A percentile compares a stretch with the other conserved stretches of the same genome.
phyloP scores from a whole-genome alignment of 495 filamentous ascomycete genomes.

The Xylaria sp. region DNA sequence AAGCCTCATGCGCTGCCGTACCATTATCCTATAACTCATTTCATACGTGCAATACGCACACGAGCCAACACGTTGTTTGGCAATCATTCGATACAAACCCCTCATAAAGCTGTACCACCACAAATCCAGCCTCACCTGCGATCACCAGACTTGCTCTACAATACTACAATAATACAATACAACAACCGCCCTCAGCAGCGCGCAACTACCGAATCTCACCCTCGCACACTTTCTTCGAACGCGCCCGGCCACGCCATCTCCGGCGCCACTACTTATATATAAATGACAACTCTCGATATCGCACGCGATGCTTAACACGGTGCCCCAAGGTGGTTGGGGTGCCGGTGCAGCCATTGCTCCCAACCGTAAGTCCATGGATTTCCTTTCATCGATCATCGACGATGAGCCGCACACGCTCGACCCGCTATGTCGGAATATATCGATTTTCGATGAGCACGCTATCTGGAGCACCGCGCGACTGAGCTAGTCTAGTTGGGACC shows the following conservation, averaged over 20 bases:
- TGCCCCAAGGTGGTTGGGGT: constrained; percentile 41
- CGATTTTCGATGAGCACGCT: constrained; percentile 6
- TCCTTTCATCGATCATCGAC: constrained; percentile 31
- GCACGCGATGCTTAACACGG: constrained; percentile 38
- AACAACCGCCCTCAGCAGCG: neutral
- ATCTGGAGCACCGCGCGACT: neutral
- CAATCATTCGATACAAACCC: neutral
- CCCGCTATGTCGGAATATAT: neutral
- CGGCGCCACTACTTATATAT: neutral
- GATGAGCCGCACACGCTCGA: constrained; percentile 17
- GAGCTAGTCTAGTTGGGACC: neutral
- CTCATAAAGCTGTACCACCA: neutral
- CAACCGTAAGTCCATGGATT: constrained; percentile 43
- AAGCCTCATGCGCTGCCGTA: neutral
- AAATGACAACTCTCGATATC: constrained; percentile 14
- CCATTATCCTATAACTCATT: neutral
- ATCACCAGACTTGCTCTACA: neutral
- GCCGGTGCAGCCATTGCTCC: constrained; percentile 27
- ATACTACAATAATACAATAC: too few relatives aligned
- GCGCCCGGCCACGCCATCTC: neutral
- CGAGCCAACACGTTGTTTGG: constrained; percentile 1
- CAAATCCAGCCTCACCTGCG: neutral
- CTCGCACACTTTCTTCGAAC: neutral
- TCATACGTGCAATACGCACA: neutral
- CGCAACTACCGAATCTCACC: neutral